Percentiles rank a stretch among this genome's conserved stretches.
Conservation (phyloP, 2,329 filamentous ascomycete species). For the Lojkania enalia region DNA sequence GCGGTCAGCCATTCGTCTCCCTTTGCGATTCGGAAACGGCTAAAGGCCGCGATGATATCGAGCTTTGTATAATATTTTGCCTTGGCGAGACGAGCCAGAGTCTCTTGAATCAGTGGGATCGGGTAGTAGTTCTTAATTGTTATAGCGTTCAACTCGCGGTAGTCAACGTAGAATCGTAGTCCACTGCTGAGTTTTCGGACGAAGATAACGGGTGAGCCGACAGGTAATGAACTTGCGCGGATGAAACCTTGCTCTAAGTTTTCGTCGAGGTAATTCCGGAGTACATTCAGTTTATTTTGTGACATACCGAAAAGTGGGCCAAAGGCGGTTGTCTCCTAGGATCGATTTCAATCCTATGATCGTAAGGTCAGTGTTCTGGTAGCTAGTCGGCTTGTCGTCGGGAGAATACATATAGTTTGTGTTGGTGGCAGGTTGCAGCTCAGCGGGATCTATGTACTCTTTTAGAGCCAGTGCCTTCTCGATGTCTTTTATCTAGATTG, state of each 20-base stretch:
- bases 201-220: neutral
- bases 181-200: neutral
- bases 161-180: constrained; percentile 3
- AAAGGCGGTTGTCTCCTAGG: no score
- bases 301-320: no score
- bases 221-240: no score
- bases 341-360: no score
- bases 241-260: neutral
- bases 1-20: constrained; percentile 11
- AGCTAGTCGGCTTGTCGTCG: no score
- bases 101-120: constrained; percentile 1
- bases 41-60: neutral
- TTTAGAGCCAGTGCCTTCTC: no score
- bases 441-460: no score
- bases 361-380: no score
- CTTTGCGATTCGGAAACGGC: neutral
- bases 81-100: neutral
- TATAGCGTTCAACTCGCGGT: neutral
- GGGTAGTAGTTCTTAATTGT: constrained; percentile 6
- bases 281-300: no score
- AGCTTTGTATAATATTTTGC: constrained; percentile 1
- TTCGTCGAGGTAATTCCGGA: neutral
- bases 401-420: no score
- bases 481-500: no score
- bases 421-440: no score